Conservation (phyloP, 2,329 filamentous ascomycete species). For the Aspergillus versicolor region DNA sequence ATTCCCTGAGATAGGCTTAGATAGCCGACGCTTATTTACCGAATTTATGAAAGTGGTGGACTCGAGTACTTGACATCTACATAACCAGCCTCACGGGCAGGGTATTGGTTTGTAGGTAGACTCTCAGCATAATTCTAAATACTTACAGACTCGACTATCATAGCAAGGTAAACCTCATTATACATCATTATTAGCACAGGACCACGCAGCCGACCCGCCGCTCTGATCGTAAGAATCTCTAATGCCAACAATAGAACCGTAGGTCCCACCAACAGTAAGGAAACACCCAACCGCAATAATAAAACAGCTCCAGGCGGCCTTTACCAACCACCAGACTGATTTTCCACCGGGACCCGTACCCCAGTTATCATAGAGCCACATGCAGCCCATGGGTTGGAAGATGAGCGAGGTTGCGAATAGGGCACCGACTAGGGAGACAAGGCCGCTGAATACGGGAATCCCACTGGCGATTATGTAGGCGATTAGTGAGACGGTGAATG, state of each 20-base stretch:
- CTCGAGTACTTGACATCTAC: too few relatives aligned
- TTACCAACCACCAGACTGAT: neutral
- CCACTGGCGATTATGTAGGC: conserved; percentile 67
- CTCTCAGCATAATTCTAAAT: too few relatives aligned
- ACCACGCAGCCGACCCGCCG: neutral
- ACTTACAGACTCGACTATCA: too few relatives aligned
- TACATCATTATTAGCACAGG: conserved; percentile 2
- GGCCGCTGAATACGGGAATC: conserved; percentile 65
- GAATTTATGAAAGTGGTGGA: too few relatives aligned
- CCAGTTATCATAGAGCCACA: conserved; percentile 10
- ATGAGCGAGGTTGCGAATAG: neutral
- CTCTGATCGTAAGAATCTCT: neutral
- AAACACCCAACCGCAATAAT: neutral
- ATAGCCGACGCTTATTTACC: too few relatives aligned
- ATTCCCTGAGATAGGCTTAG: too few relatives aligned
- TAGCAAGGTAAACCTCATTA: neutral
- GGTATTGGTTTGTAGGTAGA: too few relatives aligned
- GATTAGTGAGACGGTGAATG: conserved; percentile 54
- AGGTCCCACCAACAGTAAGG: conserved; percentile 1
- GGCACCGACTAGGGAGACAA: conserved; percentile 42
- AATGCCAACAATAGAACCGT: conserved; percentile 1
- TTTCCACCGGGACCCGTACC: neutral
- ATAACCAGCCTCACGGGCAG: too few relatives aligned
- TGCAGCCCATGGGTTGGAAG: conserved; percentile 1
- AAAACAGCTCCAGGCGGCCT: conserved; percentile 50